Evolutionary conservation across 371 early-diverging fungal genomes (phyloP).

Genomic region (Apophysomyces variabilis): DNA sequence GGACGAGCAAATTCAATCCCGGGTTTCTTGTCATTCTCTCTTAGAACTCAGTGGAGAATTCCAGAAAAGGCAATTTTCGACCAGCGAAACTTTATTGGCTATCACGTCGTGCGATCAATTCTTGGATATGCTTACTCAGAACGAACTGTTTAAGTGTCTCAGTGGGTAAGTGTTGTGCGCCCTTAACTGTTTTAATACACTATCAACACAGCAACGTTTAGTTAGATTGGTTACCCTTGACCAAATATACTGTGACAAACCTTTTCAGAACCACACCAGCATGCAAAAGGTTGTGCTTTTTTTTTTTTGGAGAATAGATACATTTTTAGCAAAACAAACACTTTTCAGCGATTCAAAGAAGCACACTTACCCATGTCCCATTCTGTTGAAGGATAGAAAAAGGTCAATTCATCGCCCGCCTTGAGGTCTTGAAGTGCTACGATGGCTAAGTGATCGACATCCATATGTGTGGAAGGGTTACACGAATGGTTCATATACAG

Average conservation of each 20-base stretch:
- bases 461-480: conserved; percentile 64
- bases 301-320: too few relatives aligned
- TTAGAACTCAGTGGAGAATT: too few relatives aligned
- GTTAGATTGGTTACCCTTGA: too few relatives aligned
- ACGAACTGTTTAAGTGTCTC: conserved; percentile 49
- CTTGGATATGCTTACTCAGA: conserved; percentile 61
- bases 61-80: background rate
- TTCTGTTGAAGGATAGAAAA: conserved; percentile 86
- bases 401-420: conserved; percentile 74
- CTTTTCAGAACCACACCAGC: conserved; percentile 75
- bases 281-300: conserved; percentile 74
- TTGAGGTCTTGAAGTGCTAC: conserved; percentile 62
- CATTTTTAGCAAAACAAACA: too few relatives aligned
- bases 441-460: conserved; percentile 55
- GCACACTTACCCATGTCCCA: conserved; percentile 76
- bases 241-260: conserved; percentile 19
- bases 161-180: conserved; percentile 61
- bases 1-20: too few relatives aligned
- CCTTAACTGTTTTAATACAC: conserved; percentile 69
- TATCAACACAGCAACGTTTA: background rate
- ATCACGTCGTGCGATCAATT: conserved; percentile 51
- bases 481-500: conserved; percentile 61
- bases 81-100: background rate
- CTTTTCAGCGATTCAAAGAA: too few relatives aligned
- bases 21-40: too few relatives aligned